phyloP scores from a whole-genome alignment of 345 rosid species.

The Salix viminalis region DNA sequence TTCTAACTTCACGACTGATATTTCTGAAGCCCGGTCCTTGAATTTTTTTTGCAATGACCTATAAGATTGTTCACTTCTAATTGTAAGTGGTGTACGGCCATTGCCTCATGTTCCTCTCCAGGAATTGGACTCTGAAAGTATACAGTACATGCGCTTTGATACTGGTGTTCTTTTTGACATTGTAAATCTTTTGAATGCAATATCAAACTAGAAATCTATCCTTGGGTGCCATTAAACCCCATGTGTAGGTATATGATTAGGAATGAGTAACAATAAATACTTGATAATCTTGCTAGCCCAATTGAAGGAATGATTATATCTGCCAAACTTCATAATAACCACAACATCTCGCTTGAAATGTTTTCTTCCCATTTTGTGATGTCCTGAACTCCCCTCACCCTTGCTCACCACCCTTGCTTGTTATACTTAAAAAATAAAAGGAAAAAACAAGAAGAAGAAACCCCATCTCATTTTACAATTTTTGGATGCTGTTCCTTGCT shows the following conservation, averaged over 20 bases:
- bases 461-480: background rate
- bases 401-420: background rate
- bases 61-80: background rate
- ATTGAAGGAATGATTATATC: background rate
- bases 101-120: background rate
- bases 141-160: background rate
- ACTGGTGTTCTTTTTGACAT: background rate
- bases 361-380: background rate
- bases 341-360: background rate
- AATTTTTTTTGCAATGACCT: background rate
- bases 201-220: background rate
- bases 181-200: background rate
- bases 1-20: background rate
- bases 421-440: too few species aligned
- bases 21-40: conserved; percentile 5
- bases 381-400: background rate
- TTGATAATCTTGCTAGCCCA: background rate
- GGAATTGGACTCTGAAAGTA: background rate
- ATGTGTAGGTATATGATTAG: background rate
- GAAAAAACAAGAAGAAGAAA: too few species aligned
- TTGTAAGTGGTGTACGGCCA: background rate
- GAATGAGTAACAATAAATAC: background rate
- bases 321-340: background rate
- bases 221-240: background rate
- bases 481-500: background rate